phyloP scores from a whole-genome alignment of 2,329 filamentous ascomycete genomes.

The Aspergillus sclerotialis region DNA sequence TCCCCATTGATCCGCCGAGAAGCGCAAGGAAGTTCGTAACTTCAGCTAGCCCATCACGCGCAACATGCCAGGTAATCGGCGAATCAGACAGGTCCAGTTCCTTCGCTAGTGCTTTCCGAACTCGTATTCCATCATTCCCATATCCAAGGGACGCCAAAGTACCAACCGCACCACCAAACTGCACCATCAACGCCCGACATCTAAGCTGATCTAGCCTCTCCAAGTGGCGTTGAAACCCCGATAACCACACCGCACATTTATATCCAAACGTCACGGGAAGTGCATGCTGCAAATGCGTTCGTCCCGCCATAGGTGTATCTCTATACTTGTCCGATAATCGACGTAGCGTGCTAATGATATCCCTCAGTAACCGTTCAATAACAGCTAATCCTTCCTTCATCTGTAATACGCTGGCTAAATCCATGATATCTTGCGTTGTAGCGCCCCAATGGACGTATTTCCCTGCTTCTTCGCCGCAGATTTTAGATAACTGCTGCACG shows the following conservation, averaged over 20 bases:
- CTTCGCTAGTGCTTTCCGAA: slow-evolving; percentile 43
- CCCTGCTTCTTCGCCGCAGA: slow-evolving; percentile 24
- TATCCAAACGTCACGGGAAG: slow-evolving; percentile 53
- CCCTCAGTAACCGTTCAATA: slow-evolving; percentile 39
- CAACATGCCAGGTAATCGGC: slow-evolving; percentile 52
- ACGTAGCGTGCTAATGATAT: slow-evolving; percentile 39
- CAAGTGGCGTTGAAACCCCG: slow-evolving; percentile 42
- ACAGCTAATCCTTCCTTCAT: slow-evolving; percentile 46
- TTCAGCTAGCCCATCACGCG: slow-evolving; percentile 49
- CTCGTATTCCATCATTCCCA: slow-evolving; percentile 41
- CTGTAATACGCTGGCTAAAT: slow-evolving; percentile 47
- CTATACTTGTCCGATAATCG: slow-evolving; percentile 40
- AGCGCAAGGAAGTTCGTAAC: slow-evolving; percentile 48
- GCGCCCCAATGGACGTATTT: slow-evolving; percentile 54
- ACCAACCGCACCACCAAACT: slow-evolving; percentile 52
- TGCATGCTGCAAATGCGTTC: slow-evolving; percentile 53
- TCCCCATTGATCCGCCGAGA: slow-evolving; percentile 48
- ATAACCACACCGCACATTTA: slow-evolving; percentile 51
- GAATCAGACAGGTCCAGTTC: slow-evolving; percentile 45
- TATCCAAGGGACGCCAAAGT: slow-evolving; percentile 48
- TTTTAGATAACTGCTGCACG: slow-evolving; percentile 41
- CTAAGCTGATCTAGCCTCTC: slow-evolving; percentile 44
- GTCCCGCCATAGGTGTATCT: slow-evolving; percentile 51
- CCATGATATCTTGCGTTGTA: slow-evolving; percentile 56
- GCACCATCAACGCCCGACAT: slow-evolving; percentile 43